These are phyloP conservation scores for Aspergillus proliferans DNA, from an alignment of 2,329 filamentous ascomycete genomes.

Conservation along the genomic window DNA sequence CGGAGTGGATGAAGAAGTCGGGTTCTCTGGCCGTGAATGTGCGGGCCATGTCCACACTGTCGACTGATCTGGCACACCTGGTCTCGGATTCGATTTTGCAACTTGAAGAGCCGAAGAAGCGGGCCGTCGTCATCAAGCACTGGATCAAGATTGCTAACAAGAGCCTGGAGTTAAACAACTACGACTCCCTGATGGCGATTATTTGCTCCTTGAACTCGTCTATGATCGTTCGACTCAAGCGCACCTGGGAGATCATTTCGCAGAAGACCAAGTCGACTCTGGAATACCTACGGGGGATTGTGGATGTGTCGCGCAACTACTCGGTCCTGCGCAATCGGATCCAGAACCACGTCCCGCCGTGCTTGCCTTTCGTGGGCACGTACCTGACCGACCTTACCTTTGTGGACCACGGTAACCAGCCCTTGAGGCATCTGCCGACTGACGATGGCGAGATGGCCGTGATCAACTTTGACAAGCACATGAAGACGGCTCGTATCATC, in stretches of 20 bases:
- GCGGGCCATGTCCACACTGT: conserved; percentile 85
- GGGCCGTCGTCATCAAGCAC: conserved; percentile 85
- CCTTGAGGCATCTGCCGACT: conserved; percentile 66
- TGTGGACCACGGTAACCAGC: conserved; percentile 86
- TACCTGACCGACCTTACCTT: conserved; percentile 96
- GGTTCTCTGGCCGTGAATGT: conserved; percentile 79
- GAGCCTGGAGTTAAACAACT: conserved; percentile 86
- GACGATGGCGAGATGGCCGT: conserved; percentile 66
- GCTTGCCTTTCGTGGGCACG: conserved; percentile 90
- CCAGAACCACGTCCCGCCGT: conserved; percentile 80
- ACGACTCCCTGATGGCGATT: conserved; percentile 94
- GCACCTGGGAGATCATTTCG: conserved; percentile 87
- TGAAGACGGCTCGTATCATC: conserved; percentile 89
- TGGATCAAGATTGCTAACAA: conserved; percentile 93
- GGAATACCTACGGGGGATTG: conserved; percentile 71
- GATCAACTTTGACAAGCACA: conserved; percentile 98
- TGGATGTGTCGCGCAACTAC: conserved; percentile 88
- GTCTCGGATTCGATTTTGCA: conserved; percentile 89
- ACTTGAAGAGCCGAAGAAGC: conserved; percentile 84
- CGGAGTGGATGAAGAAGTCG: conserved; percentile 88
- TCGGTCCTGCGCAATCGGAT: conserved; percentile 76
- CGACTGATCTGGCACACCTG: conserved; percentile 85
- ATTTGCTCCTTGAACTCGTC: conserved; percentile 90
- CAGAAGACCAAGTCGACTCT: conserved; percentile 75
- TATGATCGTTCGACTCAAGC: conserved; percentile 77